phyloP scores from a whole-genome alignment of 495 filamentous ascomycete species.

The Aspergillus campestris region DNA sequence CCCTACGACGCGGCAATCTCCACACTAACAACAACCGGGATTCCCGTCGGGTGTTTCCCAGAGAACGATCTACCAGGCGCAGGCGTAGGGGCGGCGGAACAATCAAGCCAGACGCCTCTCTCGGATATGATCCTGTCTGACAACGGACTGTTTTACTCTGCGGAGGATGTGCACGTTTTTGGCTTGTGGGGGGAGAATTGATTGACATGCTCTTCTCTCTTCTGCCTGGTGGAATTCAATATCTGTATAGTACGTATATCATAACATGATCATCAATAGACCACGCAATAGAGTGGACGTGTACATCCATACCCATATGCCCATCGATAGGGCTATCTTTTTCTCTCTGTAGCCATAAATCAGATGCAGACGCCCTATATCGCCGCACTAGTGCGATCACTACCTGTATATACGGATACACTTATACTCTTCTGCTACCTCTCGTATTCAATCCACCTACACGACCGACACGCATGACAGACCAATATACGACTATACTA shows the following conservation, averaged over 20 bases:
- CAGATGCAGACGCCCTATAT: too few relatives aligned
- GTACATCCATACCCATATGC: too few relatives aligned
- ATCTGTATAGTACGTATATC: not conserved
- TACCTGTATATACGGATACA: too few relatives aligned
- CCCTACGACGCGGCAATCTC: conserved; percentile 40
- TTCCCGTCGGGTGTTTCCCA: conserved; percentile 33
- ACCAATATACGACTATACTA: too few relatives aligned
- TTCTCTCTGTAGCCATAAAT: too few relatives aligned
- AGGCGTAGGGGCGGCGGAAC: not conserved
- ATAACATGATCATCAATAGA: too few relatives aligned
- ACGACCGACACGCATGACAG: too few relatives aligned
- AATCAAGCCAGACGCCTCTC: conserved; percentile 26
- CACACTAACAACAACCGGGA: conserved; percentile 39
- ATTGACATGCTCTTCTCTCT: not conserved
- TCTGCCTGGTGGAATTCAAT: not conserved
- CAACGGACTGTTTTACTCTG: conserved; percentile 33
- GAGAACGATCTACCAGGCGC: conserved; percentile 28
- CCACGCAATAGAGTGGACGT: too few relatives aligned
- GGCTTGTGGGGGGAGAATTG: conserved; percentile 30
- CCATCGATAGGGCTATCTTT: too few relatives aligned
- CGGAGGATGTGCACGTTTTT: conserved; percentile 31
- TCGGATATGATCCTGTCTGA: conserved; percentile 35
- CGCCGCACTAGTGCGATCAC: too few relatives aligned
- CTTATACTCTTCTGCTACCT: too few relatives aligned
- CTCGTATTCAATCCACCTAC: too few relatives aligned